Evolutionary conservation across 441 rosid species (phyloP), one percentile per base, ranked within the genome.

Genomic region (Brassica hybrid): DNA sequence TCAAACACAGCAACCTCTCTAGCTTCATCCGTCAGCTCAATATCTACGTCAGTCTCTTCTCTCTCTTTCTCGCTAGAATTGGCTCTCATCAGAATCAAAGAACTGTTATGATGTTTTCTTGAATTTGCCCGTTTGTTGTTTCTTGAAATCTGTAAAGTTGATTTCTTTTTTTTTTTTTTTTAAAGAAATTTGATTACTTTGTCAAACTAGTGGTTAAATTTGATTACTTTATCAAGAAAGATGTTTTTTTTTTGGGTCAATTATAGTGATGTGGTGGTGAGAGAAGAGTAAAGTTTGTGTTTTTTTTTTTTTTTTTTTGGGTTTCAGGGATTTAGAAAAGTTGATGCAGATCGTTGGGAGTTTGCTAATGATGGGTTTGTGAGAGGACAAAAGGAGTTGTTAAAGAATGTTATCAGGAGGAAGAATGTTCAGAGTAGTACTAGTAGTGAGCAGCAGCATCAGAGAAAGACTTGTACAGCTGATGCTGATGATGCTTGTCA

Each of bases 21-120:
- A 91, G 97, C 85, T 94, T 94, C 76, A 84, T 94, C 85, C 84
- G 99, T 70, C 99, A 93, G 77, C 98, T 94, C 75, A 94, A 94
- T 52, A 94, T 94, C 82, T 94, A 93, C 77, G 99, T 93, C 75
- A 80, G 96, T 75, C 41, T 67, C 12, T 58, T 27, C 23, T 59
- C 58, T 63, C 66, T 30, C 23, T 64, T 70, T 63, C 16, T 71
- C 65, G 7, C 32, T 27, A 27, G 0, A 4, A 27, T 27, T 27
- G 32, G 32, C 32, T 27, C 32, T 27, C 32, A 27, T 3, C 32
- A 27, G 32, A 27, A 27, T 5, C 32, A 27, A 2, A 27, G 38
- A 34, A 34, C 38, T 27, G 32, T 27, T 27, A 0, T 76, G 17
- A 16, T 32, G 43, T 13, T 48, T 48, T 48, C 1, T 65, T 30